Evolutionary conservation across 2,329 filamentous ascomycete genomes (phyloP).

Genomic region (Paraphaeosphaeria sporulosa): DNA sequence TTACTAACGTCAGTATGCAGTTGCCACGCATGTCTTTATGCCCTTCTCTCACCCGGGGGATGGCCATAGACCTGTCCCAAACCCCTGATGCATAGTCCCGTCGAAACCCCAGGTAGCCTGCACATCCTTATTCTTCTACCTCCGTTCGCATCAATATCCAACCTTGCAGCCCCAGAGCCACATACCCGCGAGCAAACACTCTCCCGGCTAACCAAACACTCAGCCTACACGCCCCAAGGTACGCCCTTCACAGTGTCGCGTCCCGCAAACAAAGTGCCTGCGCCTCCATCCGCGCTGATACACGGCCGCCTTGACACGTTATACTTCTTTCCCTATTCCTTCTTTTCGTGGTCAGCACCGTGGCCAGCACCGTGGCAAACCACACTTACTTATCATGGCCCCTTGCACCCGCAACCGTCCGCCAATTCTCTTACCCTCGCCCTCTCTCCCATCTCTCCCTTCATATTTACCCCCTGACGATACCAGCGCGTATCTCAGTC

Average conservation of each 20-base stretch:
- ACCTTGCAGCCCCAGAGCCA: background rate
- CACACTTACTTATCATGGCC: background rate
- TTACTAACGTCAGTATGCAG: no score
- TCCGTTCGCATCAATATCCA: background rate
- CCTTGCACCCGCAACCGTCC: background rate
- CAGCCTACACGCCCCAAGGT: background rate
- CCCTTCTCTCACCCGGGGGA: no score
- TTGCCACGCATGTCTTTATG: no score
- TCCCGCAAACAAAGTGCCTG: background rate
- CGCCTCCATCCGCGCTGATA: background rate
- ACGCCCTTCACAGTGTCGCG: background rate
- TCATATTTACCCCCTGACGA: background rate
- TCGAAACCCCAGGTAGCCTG: no score
- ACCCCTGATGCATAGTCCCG: no score
- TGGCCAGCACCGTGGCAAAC: no score
- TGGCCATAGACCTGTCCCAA: no score
- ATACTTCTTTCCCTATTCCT: background rate
- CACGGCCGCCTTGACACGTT: background rate
- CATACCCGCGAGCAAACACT: background rate
- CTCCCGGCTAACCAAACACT: background rate
- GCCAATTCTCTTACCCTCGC: background rate
- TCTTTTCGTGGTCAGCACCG: background rate
- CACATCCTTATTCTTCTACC: background rate
- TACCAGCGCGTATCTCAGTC: background rate
- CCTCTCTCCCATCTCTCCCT: background rate